Evolutionary conservation across 768 basidiomycete genomes (phyloP), one percentile per base, ranked within the genome.

Genomic region (Kwoniella dendrophila): DNA sequence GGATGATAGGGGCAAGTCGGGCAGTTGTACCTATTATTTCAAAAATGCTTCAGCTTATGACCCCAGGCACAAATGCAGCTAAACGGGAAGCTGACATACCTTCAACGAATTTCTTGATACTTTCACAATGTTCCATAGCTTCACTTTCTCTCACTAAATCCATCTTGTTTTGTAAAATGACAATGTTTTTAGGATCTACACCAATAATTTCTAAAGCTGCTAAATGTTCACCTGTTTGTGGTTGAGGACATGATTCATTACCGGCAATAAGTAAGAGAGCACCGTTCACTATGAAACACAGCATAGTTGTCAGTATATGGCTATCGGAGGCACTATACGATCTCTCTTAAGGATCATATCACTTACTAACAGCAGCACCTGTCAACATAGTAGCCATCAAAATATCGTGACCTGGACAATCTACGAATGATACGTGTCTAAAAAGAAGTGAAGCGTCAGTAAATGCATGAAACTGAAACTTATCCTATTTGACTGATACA

Each of bases 331-430:
- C n/a, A n/a, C n/a, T n/a, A n/a, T n/a, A n/a, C n/a, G n/a, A n/a
- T n/a, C n/a, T n/a, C n/a, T n/a, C n/a, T n/a, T n/a, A 20, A 7
- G 11, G 14, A 22, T 30, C 27, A 2, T 7, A 20, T n/a, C 16
- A 75, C 74, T 60, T 56, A 75, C 74, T 99, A 83, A 98, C 95
- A 10, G 96, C 96, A 41, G 96, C 96, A 80, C 95, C 96, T 84
- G 98, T 98, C 71, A 99, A 83, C 96, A 99, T 99, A 67, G 95
- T 99, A 52, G 96, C 96, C 96, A 99, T 99, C 80, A 99, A 87
- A 87, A 99, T 98, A 80, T 97, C 93, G 86, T 95, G 94, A 64
- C 94, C 91, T 1, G 90, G 92, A 73, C 82, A 82, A 80, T 99
- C 96, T 76, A 99, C 96, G 80, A 99, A 99, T 2, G 95, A 98